Conservation (phyloP, 2,329 filamentous ascomycete species). For the Rasamsonia emersonii region DNA sequence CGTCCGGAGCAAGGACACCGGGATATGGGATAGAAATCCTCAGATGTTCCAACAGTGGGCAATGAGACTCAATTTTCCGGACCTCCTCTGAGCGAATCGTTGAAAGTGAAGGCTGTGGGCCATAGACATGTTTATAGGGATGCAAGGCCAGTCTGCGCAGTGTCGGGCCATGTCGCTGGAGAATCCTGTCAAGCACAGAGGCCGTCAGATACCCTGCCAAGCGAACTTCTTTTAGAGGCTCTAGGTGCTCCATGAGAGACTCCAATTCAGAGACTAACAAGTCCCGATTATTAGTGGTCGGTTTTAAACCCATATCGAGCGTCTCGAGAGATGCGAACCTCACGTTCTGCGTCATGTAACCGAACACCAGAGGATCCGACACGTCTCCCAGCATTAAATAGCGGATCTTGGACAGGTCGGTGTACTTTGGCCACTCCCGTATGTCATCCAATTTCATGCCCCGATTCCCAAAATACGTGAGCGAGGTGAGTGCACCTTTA, state of each 20-base stretch:
- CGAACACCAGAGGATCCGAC: background rate
- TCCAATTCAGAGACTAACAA: too few species aligned
- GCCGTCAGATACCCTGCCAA: background rate
- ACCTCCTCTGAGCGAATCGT: background rate
- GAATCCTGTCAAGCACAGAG: background rate
- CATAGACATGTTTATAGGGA: too few species aligned
- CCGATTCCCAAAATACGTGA: background rate
- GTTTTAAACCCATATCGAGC: too few species aligned
- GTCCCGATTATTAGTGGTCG: too few species aligned
- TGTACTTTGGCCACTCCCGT: slow-evolving; percentile 1
- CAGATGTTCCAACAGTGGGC: background rate
- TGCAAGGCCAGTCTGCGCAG: background rate
- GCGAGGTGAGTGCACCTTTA: background rate
- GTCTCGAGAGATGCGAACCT: slow-evolving; percentile 1
- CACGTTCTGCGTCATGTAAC: background rate
- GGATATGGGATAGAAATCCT: background rate
- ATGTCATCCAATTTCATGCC: background rate
- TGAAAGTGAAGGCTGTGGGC: too few species aligned
- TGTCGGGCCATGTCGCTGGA: slow-evolving; percentile 3
- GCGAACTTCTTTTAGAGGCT: background rate
- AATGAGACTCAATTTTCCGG: background rate
- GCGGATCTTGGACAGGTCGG: slow-evolving; percentile 3
- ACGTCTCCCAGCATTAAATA: background rate
- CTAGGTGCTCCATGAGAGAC: background rate
- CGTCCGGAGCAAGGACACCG: background rate